Conservation (phyloP, 805 yeast genomes). For the Saccharomyces paradoxus region DNA sequence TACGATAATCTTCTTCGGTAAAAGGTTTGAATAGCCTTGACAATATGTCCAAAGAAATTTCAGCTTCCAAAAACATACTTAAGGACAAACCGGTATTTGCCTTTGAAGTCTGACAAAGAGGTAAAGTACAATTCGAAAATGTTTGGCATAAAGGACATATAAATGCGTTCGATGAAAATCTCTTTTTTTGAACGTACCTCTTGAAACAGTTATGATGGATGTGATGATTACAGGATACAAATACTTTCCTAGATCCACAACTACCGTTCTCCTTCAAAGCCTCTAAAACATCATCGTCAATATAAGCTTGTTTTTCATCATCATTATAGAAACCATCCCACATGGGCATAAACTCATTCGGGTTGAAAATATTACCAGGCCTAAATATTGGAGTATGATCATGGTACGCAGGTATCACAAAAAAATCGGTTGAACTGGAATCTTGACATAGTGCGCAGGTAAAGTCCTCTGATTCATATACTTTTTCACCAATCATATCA, state of each 20-base stretch:
- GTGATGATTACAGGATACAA: conserved; percentile 88
- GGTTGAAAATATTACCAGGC: conserved; percentile 28
- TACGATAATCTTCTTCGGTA: conserved; percentile 9
- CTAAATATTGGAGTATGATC: conserved; percentile 43
- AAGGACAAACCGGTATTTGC: conserved; percentile 7
- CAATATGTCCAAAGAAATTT: conserved; percentile 7
- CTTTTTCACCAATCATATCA: conserved; percentile 31
- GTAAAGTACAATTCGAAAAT: conserved; percentile 32
- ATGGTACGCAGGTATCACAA: conserved; percentile 52
- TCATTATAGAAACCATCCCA: conserved; percentile 27
- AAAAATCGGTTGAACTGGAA: conserved; percentile 39
- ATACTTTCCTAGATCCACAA: conserved; percentile 27
- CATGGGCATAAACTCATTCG: conserved; percentile 21
- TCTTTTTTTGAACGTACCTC: conserved; percentile 57
- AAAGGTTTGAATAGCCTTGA: conserved; percentile 10
- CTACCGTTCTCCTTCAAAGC: conserved; percentile 13
- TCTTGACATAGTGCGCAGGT: conserved; percentile 58
- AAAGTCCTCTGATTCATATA: conserved; percentile 20
- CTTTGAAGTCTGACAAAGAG: conserved; percentile 16
- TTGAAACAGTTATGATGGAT: conserved; percentile 77
- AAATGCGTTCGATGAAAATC: conserved; percentile 53
- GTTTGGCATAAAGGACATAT: conserved; percentile 94
- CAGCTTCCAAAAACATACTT: conserved; percentile 4
- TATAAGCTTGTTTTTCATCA: conserved; percentile 16
- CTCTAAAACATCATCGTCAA: conserved; percentile 13